Conservation (phyloP, 257 asterid genomes). For the Solanum stenotomum region DNA sequence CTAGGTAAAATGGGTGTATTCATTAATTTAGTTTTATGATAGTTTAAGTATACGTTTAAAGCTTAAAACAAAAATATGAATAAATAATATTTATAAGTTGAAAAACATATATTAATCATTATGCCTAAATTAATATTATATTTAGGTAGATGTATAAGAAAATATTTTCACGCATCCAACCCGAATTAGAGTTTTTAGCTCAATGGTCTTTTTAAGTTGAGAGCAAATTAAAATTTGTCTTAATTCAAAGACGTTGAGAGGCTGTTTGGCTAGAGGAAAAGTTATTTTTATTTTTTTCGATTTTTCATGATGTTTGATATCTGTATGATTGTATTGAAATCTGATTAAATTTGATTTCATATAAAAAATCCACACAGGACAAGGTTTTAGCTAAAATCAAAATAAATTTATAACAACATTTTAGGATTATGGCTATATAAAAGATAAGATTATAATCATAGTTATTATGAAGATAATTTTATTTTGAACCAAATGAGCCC, state of each 20-base stretch:
- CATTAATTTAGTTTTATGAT: not conserved
- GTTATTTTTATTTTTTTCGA: too few species aligned
- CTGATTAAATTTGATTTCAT: too few species aligned
- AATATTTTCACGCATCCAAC: not conserved
- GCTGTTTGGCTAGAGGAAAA: not conserved
- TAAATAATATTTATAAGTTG: not conserved
- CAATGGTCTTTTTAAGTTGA: not conserved
- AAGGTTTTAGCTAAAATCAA: not conserved
- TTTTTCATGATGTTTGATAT: too few species aligned
- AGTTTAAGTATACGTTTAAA: too few species aligned
- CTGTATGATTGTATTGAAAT: too few species aligned
- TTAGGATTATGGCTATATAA: not conserved
- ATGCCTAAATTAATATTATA: not conserved
- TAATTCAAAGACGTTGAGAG: not conserved
- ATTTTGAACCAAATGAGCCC: not conserved
- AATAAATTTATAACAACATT: not conserved
- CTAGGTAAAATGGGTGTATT: not conserved
- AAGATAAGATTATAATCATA: not conserved
- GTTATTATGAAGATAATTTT: not conserved
- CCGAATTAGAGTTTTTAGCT: not conserved
- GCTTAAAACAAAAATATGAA: too few species aligned
- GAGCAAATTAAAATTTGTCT: not conserved
- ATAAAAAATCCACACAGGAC: not conserved
- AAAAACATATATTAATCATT: not conserved
- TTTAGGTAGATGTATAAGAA: not conserved